Conservation (phyloP, 208 protist genomes). For the Kentomonas sorsogonicus region DNA sequence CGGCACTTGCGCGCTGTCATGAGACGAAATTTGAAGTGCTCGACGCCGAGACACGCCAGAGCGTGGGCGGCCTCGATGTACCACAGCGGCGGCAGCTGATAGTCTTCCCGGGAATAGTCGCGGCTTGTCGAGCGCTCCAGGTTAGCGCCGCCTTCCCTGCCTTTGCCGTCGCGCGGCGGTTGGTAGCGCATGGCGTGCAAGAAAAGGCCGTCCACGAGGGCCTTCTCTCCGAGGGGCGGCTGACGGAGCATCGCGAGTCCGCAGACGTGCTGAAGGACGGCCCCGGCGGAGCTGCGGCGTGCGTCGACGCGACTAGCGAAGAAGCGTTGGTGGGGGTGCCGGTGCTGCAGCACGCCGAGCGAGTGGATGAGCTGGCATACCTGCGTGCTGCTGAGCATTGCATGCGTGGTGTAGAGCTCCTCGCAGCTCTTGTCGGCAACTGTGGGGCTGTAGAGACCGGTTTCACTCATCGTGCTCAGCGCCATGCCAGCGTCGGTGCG, state of each 20-base stretch:
- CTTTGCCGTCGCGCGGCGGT: constrained; percentile 1
- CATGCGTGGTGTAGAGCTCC: constrained; percentile 56
- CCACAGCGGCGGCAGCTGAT: constrained; percentile 56
- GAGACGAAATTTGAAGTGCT: constrained; percentile 76
- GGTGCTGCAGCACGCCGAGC: constrained; percentile 82
- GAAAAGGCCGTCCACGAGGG: constrained; percentile 74
- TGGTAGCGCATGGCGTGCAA: constrained; percentile 64
- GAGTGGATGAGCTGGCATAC: constrained; percentile 70
- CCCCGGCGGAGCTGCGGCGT: constrained; percentile 62
- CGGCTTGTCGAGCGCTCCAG: background rate
- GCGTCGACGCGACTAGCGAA: constrained; percentile 65
- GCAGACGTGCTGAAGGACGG: constrained; percentile 46
- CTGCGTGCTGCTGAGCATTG: constrained; percentile 72
- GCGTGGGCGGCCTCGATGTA: constrained; percentile 78
- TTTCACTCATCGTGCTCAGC: constrained; percentile 57
- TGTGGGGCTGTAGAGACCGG: constrained; percentile 77
- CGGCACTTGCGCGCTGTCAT: constrained; percentile 60
- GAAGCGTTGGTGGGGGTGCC: constrained; percentile 74
- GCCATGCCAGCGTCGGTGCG: constrained; percentile 77
- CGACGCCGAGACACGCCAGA: constrained; percentile 62
- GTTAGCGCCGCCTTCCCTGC: background rate
- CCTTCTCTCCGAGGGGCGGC: constrained; percentile 38
- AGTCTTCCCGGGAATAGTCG: constrained; percentile 15
- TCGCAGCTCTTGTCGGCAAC: constrained; percentile 78
- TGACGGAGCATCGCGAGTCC: constrained; percentile 84